Conservation (phyloP, 2,329 filamentous ascomycete genomes). For the Pestalotiopsis sp. region DNA sequence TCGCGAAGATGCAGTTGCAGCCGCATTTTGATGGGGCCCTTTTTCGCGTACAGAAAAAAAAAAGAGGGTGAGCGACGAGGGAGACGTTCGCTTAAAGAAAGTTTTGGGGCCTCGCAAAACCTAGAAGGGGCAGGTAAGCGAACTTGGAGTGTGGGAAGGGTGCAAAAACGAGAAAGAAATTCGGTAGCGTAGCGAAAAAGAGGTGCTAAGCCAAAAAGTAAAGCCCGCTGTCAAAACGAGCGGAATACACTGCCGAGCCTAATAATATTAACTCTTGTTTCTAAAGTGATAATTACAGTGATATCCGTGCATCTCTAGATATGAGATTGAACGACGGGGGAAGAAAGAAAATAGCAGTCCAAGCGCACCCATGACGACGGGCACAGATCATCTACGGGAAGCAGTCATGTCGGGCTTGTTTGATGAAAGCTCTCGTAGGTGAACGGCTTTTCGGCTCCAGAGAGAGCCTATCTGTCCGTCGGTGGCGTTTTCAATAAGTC, state of each 20-base stretch:
- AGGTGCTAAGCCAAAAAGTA: neutral
- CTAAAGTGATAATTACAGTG: neutral
- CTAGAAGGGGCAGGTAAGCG: neutral
- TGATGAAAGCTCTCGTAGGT: neutral
- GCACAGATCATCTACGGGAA: neutral
- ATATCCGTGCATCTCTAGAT: neutral
- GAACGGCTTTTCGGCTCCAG: neutral
- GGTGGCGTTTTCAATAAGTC: neutral
- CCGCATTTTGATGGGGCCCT: no score
- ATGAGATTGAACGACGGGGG: neutral
- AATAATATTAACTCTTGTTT: neutral
- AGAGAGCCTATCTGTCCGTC: neutral
- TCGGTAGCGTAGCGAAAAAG: neutral
- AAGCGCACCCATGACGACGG: neutral
- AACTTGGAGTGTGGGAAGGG: neutral
- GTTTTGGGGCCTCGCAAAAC: neutral
- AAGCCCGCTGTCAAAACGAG: neutral
- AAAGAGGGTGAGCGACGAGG: neutral
- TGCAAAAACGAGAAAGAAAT: neutral
- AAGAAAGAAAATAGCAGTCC: neutral
- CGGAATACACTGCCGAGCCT: neutral
- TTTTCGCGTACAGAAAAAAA: neutral
- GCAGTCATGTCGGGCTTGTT: no score
- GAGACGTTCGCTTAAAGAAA: neutral
- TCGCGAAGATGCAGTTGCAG: neutral